Conservation (phyloP, 768 basidiomycete genomes). For the Pulveroboletus sp. region DNA sequence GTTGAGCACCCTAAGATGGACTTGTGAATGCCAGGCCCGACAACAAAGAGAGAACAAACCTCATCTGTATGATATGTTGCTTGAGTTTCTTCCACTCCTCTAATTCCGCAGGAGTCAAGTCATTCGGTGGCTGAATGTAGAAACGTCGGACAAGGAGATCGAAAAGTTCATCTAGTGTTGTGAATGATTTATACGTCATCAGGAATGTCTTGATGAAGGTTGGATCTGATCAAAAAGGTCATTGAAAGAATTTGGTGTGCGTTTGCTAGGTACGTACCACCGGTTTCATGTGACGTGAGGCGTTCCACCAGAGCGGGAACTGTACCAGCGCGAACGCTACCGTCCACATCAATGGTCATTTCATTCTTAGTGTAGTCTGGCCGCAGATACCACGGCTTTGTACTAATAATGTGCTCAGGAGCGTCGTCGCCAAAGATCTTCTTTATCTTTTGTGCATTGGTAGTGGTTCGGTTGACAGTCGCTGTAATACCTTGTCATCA, state of each 20-base stretch:
- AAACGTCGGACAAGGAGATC: constrained; percentile 79
- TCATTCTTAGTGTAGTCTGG: constrained; percentile 76
- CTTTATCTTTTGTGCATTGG: constrained; percentile 52
- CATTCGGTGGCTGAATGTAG: constrained; percentile 67
- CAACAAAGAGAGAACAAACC: constrained; percentile 45
- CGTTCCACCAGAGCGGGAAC: constrained; percentile 82
- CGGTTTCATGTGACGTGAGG: constrained; percentile 85
- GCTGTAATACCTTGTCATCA: constrained; percentile 16
- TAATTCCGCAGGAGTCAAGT: constrained; percentile 53
- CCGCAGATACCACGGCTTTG: constrained; percentile 79
- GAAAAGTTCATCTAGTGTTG: constrained; percentile 75
- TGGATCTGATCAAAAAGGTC: constrained; percentile 45
- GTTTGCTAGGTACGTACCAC: constrained; percentile 49
- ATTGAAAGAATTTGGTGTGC: not conserved
- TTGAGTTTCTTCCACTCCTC: constrained; percentile 83
- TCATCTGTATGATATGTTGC: constrained; percentile 79
- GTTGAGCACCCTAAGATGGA: constrained; percentile 63
- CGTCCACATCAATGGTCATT: constrained; percentile 81
- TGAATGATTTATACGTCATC: constrained; percentile 95
- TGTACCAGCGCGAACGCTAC: constrained; percentile 81
- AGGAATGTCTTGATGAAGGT: constrained; percentile 86
- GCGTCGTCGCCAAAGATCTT: constrained; percentile 62
- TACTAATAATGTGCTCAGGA: constrained; percentile 42
- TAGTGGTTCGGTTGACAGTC: constrained; percentile 19
- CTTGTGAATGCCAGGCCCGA: not conserved